Base-by-base conservation (phyloP, 306 rosid genomes). In the Acmispon strigosus region DNA sequence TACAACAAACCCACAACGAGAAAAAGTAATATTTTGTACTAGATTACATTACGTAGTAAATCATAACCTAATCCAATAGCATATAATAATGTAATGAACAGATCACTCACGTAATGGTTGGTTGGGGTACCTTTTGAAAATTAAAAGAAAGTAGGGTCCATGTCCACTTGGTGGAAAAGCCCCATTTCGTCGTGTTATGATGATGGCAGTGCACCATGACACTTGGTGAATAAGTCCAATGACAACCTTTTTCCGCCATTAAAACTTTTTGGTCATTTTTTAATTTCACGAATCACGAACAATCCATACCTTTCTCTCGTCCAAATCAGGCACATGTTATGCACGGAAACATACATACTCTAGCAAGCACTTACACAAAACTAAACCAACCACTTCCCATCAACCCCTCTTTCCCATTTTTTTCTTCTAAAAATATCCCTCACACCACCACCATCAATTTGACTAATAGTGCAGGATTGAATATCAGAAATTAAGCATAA, bases 231-330 rank as follows among this genome's bases (percentile, higher is more conserved):
- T 69, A 66, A 61, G 61, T 82, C 87, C 90, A 86, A 86, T 27
- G 59, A 2, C 45, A 32, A 61, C 84, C 94, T 90, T 90, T 88
- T 87, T 79, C 70, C 22, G 17, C 74, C 79, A 77, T 88, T 62
- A 75, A 73, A 69, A 66, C 63, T 57, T 24, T 57, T 32, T 1
- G 4, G 4, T 4, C 32, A 5, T 32, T 32, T 32, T 32, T 32
- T 32, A 32, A 32, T 48, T 6, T 7, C 18, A 10, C 52, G 32
- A n/a, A 10, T 15, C 5, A 12, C 37, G 1, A 22, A 18, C 10
- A 24, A 54, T 3, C 13, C 1, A 20, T 2, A 0, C 14, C 16
- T 11, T 24, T 54, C 66, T 60, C 37, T 14, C 67, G 12, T 62
- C 52, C 9, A 18, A 17, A 7, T 34, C 1, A 58, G 47, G 24